These are phyloP conservation scores for Eucalyptus regnans DNA, from an alignment of 345 rosid species.

Conservation along the genomic window DNA sequence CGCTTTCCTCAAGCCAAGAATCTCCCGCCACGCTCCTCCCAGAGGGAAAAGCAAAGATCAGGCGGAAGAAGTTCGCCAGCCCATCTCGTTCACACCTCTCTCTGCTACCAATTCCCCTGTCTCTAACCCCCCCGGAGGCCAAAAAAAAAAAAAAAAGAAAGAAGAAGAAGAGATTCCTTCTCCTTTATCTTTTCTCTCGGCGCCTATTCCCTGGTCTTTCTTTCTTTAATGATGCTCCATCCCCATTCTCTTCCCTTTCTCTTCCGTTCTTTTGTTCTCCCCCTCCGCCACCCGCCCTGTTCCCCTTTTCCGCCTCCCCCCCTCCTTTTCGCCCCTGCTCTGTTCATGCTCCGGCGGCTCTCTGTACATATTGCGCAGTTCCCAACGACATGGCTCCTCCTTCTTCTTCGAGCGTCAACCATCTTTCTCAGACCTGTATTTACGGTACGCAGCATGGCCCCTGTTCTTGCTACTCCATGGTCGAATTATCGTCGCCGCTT, in stretches of 20 bases:
- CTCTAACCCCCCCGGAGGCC: background rate
- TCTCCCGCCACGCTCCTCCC: background rate
- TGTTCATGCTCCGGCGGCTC: background rate
- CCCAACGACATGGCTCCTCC: constrained; percentile 42
- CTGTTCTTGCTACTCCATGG: background rate
- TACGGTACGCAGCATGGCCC: constrained; percentile 29
- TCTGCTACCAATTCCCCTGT: background rate
- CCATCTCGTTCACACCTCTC: background rate
- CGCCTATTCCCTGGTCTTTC: background rate
- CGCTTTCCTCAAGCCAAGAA: constrained; percentile 9
- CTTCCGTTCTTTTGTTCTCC: background rate
- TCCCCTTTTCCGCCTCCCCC: background rate
- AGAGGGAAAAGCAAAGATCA: background rate
- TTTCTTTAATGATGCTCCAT: background rate
- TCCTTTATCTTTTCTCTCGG: background rate
- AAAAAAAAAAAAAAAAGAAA: background rate
- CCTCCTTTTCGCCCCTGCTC: background rate
- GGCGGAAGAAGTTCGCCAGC: background rate
- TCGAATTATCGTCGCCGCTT: background rate
- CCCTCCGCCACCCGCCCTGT: background rate
- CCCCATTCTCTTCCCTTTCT: background rate
- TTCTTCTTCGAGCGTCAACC: constrained; percentile 31
- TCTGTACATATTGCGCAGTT: background rate
- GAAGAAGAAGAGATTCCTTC: background rate
- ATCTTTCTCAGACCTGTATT: constrained; percentile 68